Evolutionary conservation across 1,284 basidiomycete genomes (phyloP).

Genomic region (Austropuccinia psidii): DNA sequence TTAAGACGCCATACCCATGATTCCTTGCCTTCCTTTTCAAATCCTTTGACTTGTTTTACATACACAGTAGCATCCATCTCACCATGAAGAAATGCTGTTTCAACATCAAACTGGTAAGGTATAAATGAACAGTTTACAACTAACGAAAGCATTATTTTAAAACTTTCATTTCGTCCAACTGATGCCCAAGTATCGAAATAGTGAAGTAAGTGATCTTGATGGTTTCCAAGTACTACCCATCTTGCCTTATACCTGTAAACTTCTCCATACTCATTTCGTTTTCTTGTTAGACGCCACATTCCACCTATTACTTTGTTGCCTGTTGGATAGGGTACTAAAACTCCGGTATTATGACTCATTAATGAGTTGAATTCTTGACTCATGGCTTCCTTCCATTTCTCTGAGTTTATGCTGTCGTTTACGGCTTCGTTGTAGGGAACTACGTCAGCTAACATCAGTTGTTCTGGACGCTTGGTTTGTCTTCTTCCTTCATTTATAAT

Average conservation of each 20-base stretch:
- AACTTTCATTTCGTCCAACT: background rate
- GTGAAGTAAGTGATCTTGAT: conserved; percentile 4
- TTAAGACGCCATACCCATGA: background rate
- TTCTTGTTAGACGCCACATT: conserved; percentile 1
- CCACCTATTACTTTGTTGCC: conserved; percentile 7
- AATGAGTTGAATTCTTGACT: background rate
- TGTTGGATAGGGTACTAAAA: background rate
- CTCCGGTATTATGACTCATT: background rate
- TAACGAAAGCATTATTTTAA: background rate
- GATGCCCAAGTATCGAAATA: background rate
- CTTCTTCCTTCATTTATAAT: too few relatives aligned
- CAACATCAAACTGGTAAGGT: background rate
- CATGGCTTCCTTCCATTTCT: background rate
- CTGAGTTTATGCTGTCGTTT: background rate
- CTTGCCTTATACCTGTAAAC: background rate
- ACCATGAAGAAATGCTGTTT: conserved; percentile 3
- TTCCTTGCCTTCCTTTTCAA: background rate
- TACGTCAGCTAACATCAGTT: background rate
- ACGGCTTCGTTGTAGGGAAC: background rate
- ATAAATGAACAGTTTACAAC: background rate
- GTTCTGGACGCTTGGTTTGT: too few relatives aligned
- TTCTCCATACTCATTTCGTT: background rate
- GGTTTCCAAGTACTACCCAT: conserved; percentile 9
- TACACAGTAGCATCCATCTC: background rate
- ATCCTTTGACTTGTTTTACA: background rate